Conservation (phyloP, 1,284 basidiomycete species). For the Moesziomyces parantarcticus region DNA sequence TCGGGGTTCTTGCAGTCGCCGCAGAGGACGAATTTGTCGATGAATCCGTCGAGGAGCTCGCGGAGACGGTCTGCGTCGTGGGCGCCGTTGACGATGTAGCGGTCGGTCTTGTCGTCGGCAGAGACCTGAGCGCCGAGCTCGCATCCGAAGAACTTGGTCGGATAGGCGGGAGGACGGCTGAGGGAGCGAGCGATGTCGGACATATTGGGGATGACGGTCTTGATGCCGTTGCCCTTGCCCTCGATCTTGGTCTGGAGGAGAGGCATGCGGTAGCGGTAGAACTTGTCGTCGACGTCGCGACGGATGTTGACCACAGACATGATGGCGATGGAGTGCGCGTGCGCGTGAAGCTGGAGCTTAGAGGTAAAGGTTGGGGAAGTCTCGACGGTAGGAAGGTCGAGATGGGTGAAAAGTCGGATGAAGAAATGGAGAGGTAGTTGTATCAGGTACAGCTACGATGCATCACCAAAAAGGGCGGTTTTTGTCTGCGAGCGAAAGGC, state of each 20-base stretch:
- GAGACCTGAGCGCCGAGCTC: slow-evolving; percentile 98
- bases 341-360: neutral
- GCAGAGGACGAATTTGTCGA: slow-evolving; percentile 95
- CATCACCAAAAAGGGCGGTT: slow-evolving; percentile 47
- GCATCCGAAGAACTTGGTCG: slow-evolving; percentile 99
- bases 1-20: slow-evolving; percentile 99
- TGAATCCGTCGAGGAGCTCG: slow-evolving; percentile 95
- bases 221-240: slow-evolving; percentile 99
- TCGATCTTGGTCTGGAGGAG: slow-evolving; percentile 95
- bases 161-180: slow-evolving; percentile 92
- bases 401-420: neutral
- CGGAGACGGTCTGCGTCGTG: slow-evolving; percentile 92
- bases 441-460: slow-evolving; percentile 49
- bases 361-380: neutral
- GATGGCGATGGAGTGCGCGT: slow-evolving; percentile 18
- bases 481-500: slow-evolving; percentile 48
- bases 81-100: slow-evolving; percentile 98
- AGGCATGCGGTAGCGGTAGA: slow-evolving; percentile 81
- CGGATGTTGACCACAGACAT: slow-evolving; percentile 91
- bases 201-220: slow-evolving; percentile 87
- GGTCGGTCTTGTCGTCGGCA: slow-evolving; percentile 93
- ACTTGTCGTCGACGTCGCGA: slow-evolving; percentile 89
- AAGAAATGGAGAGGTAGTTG: slow-evolving; percentile 12
- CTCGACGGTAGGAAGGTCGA: slow-evolving; percentile 15
- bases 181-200: slow-evolving; percentile 95